phyloP scores from a whole-genome alignment of 805 yeast species.

The Nakazawaea molendinolei region DNA sequence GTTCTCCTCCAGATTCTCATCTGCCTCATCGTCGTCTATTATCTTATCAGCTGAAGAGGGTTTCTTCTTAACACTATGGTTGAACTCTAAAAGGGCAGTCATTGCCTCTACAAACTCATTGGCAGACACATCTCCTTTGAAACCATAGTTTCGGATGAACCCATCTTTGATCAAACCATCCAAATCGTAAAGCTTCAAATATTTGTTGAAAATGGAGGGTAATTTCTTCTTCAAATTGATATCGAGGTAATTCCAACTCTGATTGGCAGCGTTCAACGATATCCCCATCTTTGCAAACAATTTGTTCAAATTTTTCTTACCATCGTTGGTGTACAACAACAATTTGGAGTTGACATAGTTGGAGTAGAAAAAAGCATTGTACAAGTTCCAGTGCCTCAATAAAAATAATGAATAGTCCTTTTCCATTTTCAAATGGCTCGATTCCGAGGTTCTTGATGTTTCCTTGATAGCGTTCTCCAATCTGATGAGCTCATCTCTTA shows the following conservation, averaged over 20 bases:
- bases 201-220: constrained; percentile 59
- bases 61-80: constrained; percentile 27
- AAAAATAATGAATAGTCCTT: constrained; percentile 82
- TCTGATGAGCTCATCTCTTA: constrained; percentile 79
- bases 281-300: constrained; percentile 97
- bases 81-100: constrained; percentile 75
- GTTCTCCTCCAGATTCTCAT: constrained; percentile 15
- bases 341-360: constrained; percentile 84
- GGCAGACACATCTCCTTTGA: constrained; percentile 80
- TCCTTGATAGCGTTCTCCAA: constrained; percentile 36
- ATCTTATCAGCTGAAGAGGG: constrained; percentile 18
- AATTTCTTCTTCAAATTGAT: constrained; percentile 68
- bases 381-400: constrained; percentile 87
- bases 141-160: constrained; percentile 81
- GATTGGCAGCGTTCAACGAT: constrained; percentile 80
- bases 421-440: constrained; percentile 49
- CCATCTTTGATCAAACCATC: constrained; percentile 83
- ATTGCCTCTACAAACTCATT: constrained; percentile 89
- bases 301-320: constrained; percentile 77
- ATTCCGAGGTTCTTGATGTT: constrained; percentile 25
- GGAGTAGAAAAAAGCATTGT: constrained; percentile 88
- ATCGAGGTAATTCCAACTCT: constrained; percentile 89
- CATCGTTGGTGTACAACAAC: constrained; percentile 86
- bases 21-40: constrained; percentile 20
- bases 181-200: constrained; percentile 69